Conservation (phyloP, 805 yeast species). For the Yamadazyma scolyti region DNA sequence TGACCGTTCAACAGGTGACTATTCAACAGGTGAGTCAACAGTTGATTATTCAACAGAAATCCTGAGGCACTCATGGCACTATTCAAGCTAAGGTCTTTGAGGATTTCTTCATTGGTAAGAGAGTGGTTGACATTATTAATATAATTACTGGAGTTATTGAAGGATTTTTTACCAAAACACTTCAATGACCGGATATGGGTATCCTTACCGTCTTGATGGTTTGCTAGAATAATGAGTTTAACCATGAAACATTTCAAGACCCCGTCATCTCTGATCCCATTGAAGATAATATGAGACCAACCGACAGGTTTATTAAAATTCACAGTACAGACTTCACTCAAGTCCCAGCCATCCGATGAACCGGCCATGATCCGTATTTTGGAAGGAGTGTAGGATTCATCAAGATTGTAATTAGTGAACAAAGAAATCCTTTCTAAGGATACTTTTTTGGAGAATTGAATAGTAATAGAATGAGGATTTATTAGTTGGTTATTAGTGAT, state of each 20-base stretch:
- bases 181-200: constrained; percentile 78
- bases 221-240: constrained; percentile 59
- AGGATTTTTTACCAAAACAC: constrained; percentile 43
- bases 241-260: constrained; percentile 65
- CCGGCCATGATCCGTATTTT: constrained; percentile 66
- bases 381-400: constrained; percentile 92
- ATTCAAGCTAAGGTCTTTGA: constrained; percentile 21
- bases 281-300: constrained; percentile 68
- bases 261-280: constrained; percentile 50
- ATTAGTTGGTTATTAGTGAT: constrained; percentile 34
- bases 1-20: constrained; percentile 1
- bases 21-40: constrained; percentile 3
- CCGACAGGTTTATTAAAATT: constrained; percentile 67
- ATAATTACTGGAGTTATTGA: constrained; percentile 1
- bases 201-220: constrained; percentile 96
- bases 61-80: constrained; percentile 26
- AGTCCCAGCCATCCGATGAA: constrained; percentile 68
- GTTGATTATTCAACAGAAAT: constrained; percentile 22
- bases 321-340: constrained; percentile 60
- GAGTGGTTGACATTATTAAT: constrained; percentile 2
- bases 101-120: constrained; percentile 13
- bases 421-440: constrained; percentile 64
- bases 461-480: constrained; percentile 79
- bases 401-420: constrained; percentile 65
- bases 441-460: constrained; percentile 77